Conservation (phyloP, 225 moss, liverwort and hornwort genomes). For the Thuidium tamariscinum region DNA sequence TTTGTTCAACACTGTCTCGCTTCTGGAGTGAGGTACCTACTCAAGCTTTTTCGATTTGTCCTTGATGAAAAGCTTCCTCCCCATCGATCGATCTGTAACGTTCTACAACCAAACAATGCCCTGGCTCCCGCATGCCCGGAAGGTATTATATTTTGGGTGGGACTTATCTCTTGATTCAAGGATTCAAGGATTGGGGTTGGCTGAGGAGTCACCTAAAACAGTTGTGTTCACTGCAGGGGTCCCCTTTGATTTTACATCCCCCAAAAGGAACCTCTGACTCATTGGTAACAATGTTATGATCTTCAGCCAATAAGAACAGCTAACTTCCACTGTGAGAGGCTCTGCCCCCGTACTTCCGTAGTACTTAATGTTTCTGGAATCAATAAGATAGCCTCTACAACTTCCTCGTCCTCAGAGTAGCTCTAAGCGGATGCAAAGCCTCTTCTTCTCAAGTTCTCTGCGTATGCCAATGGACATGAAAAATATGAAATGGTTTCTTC, state of each 20-base stretch:
- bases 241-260: too few relatives aligned
- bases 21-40: not conserved
- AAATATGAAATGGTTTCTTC: too few relatives aligned
- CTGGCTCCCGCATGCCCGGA: not conserved
- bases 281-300: not conserved
- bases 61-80: not conserved
- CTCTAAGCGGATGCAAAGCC: not conserved
- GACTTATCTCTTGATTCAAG: not conserved
- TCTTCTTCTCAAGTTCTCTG: not conserved
- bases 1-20: not conserved
- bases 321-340: too few relatives aligned
- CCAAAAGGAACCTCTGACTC: too few relatives aligned
- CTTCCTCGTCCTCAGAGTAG: not conserved
- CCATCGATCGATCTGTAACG: too few relatives aligned
- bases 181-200: not conserved
- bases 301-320: not conserved
- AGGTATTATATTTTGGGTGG: not conserved
- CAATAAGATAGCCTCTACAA: not conserved
- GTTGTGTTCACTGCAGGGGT: not conserved
- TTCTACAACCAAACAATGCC: not conserved
- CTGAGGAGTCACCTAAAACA: too few relatives aligned
- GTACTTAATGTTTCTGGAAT: not conserved
- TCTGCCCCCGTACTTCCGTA: not conserved
- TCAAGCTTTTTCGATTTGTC: not conserved
- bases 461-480: not conserved